Evolutionary conservation across 73 alveolate genomes (phyloP), one percentile per base, ranked within the genome.

Genomic region (Stentor roeselii): DNA sequence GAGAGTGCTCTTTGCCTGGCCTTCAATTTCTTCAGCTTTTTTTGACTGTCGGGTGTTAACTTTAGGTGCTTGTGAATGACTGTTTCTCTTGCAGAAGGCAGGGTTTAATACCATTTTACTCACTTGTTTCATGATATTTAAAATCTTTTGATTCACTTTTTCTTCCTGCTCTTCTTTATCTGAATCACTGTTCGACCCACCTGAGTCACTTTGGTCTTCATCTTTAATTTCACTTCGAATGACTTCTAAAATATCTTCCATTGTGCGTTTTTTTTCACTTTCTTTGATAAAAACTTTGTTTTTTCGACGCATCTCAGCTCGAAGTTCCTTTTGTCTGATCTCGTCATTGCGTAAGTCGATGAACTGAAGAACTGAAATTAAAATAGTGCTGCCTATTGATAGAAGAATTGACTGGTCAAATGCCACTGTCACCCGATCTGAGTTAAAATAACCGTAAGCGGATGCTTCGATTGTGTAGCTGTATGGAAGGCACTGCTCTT

Each of bases 381-480:
- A 84, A 15, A 90, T 59, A 39, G 75, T 76, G 36, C 82, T 82
- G 2, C 95, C 95, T 32, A 90, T 86, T n/a, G 60, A 42, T 4
- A 84, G 78, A 3, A 90, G 82, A 59, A 82, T 77, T 39, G 42
- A 38, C 60, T 90, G 92, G 59, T 40, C 82, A 59, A 90, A 90
- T 30, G 87, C 82, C 11, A 83, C 60, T 4, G 91, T 86, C 14
- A 59, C 59, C 61, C 91, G 58, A 3, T 38, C 83, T 15, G 82
- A 78, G 3, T 84, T 78, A 3, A 86, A 60, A 76, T 34, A 86
- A 3, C 93, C 93, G 36, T n/a, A 86, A 3, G 78, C 60, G 31
- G 94, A 89, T 76, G 91, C 60, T 60, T 88, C 93, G 3, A 88
- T 59, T 15, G 93, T 88, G 78, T 75, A 88, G 60, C 85, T 35